Evolutionary conservation across 2,329 filamentous ascomycete genomes (phyloP), one percentile per base, ranked within the genome.

Genomic region (Pseudonectria buxi): DNA sequence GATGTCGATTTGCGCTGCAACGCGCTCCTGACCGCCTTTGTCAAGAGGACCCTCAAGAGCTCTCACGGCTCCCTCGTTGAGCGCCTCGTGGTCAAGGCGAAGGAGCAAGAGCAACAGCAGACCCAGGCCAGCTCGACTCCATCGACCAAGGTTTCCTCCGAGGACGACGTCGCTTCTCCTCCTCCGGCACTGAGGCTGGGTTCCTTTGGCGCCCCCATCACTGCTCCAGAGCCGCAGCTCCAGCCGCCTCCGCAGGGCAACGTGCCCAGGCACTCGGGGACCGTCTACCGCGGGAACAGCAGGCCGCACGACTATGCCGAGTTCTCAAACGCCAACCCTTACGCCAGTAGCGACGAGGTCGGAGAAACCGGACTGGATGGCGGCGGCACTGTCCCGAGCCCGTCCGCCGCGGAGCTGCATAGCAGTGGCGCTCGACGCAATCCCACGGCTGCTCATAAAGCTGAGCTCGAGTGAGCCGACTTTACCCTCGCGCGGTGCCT

Each of bases 1-100:
- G 87, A 94, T 46, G 81, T 92, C 32, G 81, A 87, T 44, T 46
- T 94, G 69, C 74, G 74, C 38, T 94, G 86, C 64, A 90, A 88
- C 51, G 65, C 87, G 39, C 66, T 92, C 43, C 74, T 92, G 65
- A 72, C 79, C 0, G 63, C 66, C 7, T 94, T 94, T 53, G 83
- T 94, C 39, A 89, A 85, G 68, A 84, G 79, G 62, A 92, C 85
- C 11, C 71, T 94, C 30, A 84, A 84, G 51, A 85, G 83, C 53
- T 76, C 84, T 0, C 86, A 94, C 51, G 71, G 68, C 9, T 67
- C 73, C 3, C 69, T 94, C 4, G 83, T 90, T 3, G 77, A 82
- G 4, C 64, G 71, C n/a, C 61, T 86, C n/a, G 36, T 49, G 12
- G 37, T 32, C 7, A 59, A 74, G 16, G 63, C 51, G 7, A 39